Evolutionary conservation across 805 yeast genomes (phyloP).

Genomic region (Candida rishiriensis): DNA sequence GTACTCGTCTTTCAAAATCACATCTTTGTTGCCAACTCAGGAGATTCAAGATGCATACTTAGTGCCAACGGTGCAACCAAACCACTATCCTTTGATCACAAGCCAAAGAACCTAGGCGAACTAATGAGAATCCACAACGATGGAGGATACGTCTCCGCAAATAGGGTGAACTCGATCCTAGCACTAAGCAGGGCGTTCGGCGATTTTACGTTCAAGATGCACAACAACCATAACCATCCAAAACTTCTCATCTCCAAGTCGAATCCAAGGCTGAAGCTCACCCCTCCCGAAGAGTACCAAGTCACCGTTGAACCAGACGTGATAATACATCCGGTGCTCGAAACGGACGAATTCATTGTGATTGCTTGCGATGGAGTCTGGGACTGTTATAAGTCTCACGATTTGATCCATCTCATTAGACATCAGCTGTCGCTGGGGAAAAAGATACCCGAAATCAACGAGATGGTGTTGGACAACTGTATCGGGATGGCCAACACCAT

Average conservation of each 20-base stretch:
- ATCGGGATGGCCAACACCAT: constrained; percentile 65
- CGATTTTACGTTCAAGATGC: constrained; percentile 54
- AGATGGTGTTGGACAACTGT: constrained; percentile 58
- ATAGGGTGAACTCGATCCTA: constrained; percentile 55
- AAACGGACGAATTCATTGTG: constrained; percentile 61
- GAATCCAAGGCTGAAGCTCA: constrained; percentile 25
- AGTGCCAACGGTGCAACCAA: constrained; percentile 52
- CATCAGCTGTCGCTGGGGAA: constrained; percentile 54
- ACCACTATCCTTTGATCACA: constrained; percentile 61
- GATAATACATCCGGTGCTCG: constrained; percentile 44
- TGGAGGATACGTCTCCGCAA: constrained; percentile 57
- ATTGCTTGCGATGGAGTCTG: constrained; percentile 83
- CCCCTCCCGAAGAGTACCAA: constrained; percentile 66
- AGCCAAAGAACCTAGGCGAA: constrained; percentile 56
- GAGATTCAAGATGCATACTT: constrained; percentile 68
- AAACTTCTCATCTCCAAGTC: constrained; percentile 17
- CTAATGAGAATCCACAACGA: constrained; percentile 52
- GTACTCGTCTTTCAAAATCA: constrained; percentile 39
- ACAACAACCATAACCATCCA: constrained; percentile 22
- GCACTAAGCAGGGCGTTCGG: constrained; percentile 61
- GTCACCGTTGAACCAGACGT: constrained; percentile 81
- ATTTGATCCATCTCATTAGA: constrained; percentile 50
- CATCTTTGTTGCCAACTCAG: constrained; percentile 62
- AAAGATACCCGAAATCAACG: constrained; percentile 54
- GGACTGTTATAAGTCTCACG: constrained; percentile 63